Evolutionary conservation across 192 early-diverging fungal species (phyloP).

Genomic region (Geranomyces michiganensis): DNA sequence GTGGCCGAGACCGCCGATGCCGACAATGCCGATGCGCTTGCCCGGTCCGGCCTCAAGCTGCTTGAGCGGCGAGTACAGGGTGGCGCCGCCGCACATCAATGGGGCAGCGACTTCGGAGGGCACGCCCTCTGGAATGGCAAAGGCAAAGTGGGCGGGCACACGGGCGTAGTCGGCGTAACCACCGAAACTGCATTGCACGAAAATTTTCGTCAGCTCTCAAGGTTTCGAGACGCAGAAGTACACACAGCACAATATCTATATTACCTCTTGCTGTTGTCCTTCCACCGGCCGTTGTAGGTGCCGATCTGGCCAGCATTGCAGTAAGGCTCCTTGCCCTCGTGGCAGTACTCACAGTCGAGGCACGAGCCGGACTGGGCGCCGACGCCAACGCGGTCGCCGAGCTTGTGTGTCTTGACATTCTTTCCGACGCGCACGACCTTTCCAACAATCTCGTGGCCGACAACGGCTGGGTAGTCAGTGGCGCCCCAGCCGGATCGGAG

Average conservation of each 20-base stretch:
- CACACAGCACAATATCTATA: too few relatives aligned
- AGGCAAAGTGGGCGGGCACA: constrained; percentile 28
- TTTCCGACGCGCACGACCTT: constrained; percentile 25
- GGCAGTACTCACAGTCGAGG: constrained; percentile 37
- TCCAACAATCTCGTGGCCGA: constrained; percentile 43
- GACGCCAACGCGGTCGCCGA: constrained; percentile 47
- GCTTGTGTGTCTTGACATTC: constrained; percentile 23
- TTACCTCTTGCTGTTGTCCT: constrained; percentile 15
- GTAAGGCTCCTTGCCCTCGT: constrained; percentile 25
- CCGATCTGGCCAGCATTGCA: constrained; percentile 21
- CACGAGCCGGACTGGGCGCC: constrained; percentile 41
- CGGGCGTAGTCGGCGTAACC: constrained; percentile 28
- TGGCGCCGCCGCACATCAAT: constrained; percentile 79
- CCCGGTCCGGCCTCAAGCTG: constrained; percentile 59
- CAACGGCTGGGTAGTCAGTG: constrained; percentile 37
- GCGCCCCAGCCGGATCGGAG: constrained; percentile 64
- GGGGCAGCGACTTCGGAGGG: constrained; percentile 65
- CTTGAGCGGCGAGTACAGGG: constrained; percentile 73
- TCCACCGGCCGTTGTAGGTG: constrained; percentile 33
- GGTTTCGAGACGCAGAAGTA: too few relatives aligned
- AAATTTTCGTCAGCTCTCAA: neutral
- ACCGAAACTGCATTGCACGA: neutral
- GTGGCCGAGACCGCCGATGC: constrained; percentile 72
- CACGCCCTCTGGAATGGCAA: constrained; percentile 68
- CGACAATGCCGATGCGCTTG: constrained; percentile 71